Evolutionary conservation across 441 rosid genomes (phyloP), one percentile per base, ranked within the genome.

Genomic region (Rhodomyrtus psidioides): DNA sequence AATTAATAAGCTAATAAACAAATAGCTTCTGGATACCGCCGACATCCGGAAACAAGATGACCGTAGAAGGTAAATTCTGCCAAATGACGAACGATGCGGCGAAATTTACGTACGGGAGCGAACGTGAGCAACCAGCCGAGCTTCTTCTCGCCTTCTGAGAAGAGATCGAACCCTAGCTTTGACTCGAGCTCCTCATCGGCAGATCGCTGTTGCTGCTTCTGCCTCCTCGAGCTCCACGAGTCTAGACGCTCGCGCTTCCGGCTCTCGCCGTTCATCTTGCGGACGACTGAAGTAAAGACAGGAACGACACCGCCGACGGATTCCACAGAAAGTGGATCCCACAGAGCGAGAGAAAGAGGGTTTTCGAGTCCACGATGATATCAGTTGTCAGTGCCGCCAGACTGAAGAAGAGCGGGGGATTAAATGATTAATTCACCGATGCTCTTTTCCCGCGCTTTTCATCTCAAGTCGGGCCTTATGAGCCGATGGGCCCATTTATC

Each of bases 61-160:
- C 83, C 44, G 53, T 6, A 55, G 46, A 17, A 74, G 76, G 42
- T n/a, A 30, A 76, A 49, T 54, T 24, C 15, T 17, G 34, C 23
- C 49, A 34, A 83, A 85, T 82, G 12, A 23, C 27, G 9, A n/a
- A 54, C 30, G 55, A 24, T 1, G 44, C 81, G n/a, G 53, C 39
- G 4, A 6, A 21, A 39, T 57, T 19, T 79, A 89, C 96, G 91
- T 91, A 97, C 99, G 1, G 99, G 87, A 83, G 99, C 89, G 30
- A 92, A 94, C 57, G 93, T 95, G 83, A 97, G 99, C 53, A 97
- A 89, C 99, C 99, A 97, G 23, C 99, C 99, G 49, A 97, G 99
- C 81, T 98, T 98, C 21, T 92, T 95, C 39, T 95, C 98, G n/a
- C 98, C 99, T 89, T 97, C 98, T 17, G 93, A 91, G 91, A 95